Conservation (phyloP, 2,329 filamentous ascomycete genomes). For the Cercospora citrullina region DNA sequence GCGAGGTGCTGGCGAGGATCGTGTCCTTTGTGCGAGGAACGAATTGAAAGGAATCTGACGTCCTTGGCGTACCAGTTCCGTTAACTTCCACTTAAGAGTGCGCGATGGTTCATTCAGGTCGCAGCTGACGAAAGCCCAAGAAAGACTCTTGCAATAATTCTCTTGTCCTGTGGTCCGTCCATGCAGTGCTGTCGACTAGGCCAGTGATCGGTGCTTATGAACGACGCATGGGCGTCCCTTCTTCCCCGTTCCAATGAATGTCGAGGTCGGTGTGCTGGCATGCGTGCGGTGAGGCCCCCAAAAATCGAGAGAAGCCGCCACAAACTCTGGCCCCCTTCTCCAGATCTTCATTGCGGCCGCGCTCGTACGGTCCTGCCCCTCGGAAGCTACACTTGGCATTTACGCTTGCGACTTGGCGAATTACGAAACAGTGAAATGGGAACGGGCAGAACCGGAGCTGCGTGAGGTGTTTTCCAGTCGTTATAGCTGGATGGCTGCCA, state of each 20-base stretch:
- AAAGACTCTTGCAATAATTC: not conserved
- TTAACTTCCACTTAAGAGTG: not conserved
- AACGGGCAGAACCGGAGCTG: conserved; percentile 6
- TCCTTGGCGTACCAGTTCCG: conserved; percentile 1
- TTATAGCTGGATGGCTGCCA: not conserved
- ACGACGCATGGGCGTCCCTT: not conserved
- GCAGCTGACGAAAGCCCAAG: not conserved
- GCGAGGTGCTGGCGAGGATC: not conserved
- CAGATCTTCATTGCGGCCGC: conserved; percentile 4
- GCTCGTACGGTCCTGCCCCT: not conserved
- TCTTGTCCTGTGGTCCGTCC: not conserved
- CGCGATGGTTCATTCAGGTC: conserved; percentile 2
- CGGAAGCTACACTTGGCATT: conserved; percentile 6
- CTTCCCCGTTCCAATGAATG: conserved; percentile 1
- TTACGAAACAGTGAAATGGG: conserved; percentile 4
- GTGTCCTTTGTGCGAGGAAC: not conserved
- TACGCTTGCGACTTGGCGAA: conserved; percentile 8
- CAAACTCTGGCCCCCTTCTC: not conserved
- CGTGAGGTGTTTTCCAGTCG: not conserved
- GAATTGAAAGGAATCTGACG: not conserved
- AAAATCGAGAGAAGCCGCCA: not conserved
- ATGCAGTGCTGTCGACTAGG: conserved; percentile 1
- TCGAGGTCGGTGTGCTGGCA: not conserved
- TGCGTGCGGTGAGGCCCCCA: not conserved
- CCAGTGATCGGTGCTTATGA: not conserved